Percentiles rank a stretch among this genome's conserved stretches.
Evolutionary conservation across 2,329 filamentous ascomycete species (phyloP).

Genomic region (Akanthomyces muscarius): DNA sequence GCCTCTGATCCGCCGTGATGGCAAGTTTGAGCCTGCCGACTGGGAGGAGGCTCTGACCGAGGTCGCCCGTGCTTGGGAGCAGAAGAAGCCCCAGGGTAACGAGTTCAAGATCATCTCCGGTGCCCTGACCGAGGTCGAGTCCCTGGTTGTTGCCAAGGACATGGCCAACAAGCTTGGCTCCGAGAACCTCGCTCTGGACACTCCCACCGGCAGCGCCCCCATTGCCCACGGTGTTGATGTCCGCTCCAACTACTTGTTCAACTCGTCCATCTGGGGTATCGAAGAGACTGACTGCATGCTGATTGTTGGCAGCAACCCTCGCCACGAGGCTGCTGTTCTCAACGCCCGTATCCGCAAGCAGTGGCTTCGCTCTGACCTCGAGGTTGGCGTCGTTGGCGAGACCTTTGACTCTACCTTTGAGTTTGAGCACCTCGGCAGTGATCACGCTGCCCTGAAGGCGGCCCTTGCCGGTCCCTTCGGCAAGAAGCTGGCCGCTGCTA

Average conservation of each 20-base stretch:
- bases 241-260: constrained; percentile 93
- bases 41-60: constrained; percentile 96
- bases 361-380: constrained; percentile 91
- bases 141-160: constrained; percentile 94
- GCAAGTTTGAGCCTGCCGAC: constrained; percentile 85
- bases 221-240: constrained; percentile 91
- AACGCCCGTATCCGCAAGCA: constrained; percentile 98
- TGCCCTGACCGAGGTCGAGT: constrained; percentile 86
- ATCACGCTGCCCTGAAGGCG: constrained; percentile 76
- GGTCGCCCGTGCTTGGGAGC: constrained; percentile 75
- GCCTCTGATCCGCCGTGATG: constrained; percentile 80
- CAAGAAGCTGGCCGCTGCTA: constrained; percentile 82
- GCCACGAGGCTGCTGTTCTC: constrained; percentile 89
- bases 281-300: constrained; percentile 92
- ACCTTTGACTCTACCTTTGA: constrained; percentile 92
- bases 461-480: constrained; percentile 83
- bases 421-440: constrained; percentile 82
- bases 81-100: constrained; percentile 77
- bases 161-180: constrained; percentile 94
- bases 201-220: constrained; percentile 76
- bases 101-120: constrained; percentile 96
- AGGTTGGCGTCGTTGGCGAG: constrained; percentile 88
- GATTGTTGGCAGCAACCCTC: constrained; percentile 89
- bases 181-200: constrained; percentile 91
- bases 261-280: constrained; percentile 89